A percentile compares a stretch with the other conserved stretches of the same genome.
Evolutionary conservation across 2,329 filamentous ascomycete genomes (phyloP).

Genomic region (Ceratocystis huliohia): DNA sequence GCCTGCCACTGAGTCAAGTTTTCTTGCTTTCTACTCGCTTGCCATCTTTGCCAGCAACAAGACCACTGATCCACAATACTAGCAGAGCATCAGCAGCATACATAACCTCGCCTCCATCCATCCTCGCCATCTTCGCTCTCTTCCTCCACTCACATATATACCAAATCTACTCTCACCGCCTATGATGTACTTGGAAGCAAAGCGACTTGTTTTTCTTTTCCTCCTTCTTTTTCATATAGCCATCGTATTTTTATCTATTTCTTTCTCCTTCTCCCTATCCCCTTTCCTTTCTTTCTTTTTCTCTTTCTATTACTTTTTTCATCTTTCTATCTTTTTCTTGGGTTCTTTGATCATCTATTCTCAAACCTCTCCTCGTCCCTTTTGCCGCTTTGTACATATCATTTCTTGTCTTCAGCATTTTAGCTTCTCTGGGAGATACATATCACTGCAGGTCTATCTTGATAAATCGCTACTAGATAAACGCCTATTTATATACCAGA

Average conservation of each 20-base stretch:
- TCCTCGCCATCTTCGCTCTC: background rate
- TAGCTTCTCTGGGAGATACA: background rate
- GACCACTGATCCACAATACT: background rate
- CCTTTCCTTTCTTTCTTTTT: constrained; percentile 1
- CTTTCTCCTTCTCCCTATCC: background rate
- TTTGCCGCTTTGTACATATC: constrained; percentile 19
- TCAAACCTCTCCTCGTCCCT: background rate
- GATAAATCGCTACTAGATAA: constrained; percentile 10
- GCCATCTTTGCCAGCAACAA: background rate
- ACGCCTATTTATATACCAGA: background rate
- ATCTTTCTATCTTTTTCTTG: constrained; percentile 4
- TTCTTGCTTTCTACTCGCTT: background rate
- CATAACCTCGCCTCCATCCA: background rate
- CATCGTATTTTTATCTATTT: constrained; percentile 3
- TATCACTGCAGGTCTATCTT: constrained; percentile 3
- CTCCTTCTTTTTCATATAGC: background rate
- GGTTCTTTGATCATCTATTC: background rate
- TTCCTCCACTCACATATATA: background rate
- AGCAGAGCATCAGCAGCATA: background rate
- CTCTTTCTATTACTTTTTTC: background rate
- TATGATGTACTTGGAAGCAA: constrained; percentile 12
- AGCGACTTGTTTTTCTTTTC: constrained; percentile 7
- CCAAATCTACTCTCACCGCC: background rate
- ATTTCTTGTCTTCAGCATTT: constrained; percentile 7
- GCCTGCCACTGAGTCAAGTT: background rate